Base-by-base conservation (phyloP, 2,329 filamentous ascomycete species). In the Trichophyton verrucosum region DNA sequence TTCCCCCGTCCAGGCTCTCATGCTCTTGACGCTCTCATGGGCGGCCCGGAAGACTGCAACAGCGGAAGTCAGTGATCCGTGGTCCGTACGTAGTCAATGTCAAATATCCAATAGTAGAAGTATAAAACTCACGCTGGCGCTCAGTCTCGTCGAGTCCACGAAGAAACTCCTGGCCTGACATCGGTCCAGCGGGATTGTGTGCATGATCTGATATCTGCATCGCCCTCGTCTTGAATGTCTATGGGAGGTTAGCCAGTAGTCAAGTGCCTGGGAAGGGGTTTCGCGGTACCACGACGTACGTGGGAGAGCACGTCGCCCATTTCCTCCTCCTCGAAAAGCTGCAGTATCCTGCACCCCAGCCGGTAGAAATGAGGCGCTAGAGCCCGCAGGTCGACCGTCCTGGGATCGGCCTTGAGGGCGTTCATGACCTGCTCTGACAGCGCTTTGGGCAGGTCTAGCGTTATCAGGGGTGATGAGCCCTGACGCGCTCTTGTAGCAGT, bases 111-210 rank as follows among this genome's bases (percentile, higher is more conserved):
- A 33, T 6, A 9, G 3, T 36, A 22, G 20, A 38, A 40, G 22
- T 38, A 15, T 27, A 51, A 49, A 49, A 74, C 78, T 70, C 70
- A 85, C 82, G 69, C 62, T 81, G 81, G 66, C 91, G 82, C 77
- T 99, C 94, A 73, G 85, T 91, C 76, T 97, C 91, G 69, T 97
- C 94, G 61, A 99, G 74, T 0, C 91, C 91, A 33, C 88, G 81
- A 67, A 96, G 77, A 68, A 97, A 97, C 66, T 96, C 91, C 61
- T 86, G 85, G 1, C 85, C 78, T 57, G 84, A 82, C 46, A 83
- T 75, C 9, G 86, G 86, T 13, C 87, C 86, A 8, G 86, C 84
- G 2, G 87, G 87, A 74, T 96, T 96, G 66, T 91, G 85, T 1
- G 91, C 92, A 71, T 96, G 89, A 70, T 97, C 83, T 4, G 88